Conservation (phyloP, 345 rosid genomes). For the Zanthoxylum bungeanum region DNA sequence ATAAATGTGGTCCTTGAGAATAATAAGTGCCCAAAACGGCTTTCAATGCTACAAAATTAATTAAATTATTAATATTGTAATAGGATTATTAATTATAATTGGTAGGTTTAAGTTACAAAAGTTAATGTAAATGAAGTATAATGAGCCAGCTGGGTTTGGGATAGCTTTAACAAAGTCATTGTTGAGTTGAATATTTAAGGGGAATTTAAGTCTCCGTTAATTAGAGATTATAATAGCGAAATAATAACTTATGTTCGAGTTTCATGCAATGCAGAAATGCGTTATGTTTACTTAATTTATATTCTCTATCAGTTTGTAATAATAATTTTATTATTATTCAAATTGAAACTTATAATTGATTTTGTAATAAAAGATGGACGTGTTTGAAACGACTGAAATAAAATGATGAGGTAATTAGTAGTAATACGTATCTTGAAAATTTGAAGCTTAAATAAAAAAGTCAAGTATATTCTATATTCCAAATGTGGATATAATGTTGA, state of each 20-base stretch:
- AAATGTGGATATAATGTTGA: too few species aligned
- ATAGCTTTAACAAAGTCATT: neutral
- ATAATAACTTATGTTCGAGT: neutral
- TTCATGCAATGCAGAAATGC: neutral
- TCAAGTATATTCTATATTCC: too few species aligned
- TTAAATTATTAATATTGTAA: neutral
- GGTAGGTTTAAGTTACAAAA: neutral
- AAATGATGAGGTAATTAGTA: too few species aligned
- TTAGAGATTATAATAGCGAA: neutral
- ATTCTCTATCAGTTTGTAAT: too few species aligned
- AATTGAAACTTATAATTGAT: neutral
- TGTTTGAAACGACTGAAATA: too few species aligned
- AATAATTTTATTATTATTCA: too few species aligned
- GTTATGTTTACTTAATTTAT: too few species aligned
- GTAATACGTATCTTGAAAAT: too few species aligned
- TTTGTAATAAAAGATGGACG: neutral
- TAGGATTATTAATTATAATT: too few species aligned
- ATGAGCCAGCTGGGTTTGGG: too few species aligned
- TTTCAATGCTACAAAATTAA: neutral
- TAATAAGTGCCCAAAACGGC: neutral
- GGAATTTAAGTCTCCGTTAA: neutral
- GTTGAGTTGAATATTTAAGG: neutral
- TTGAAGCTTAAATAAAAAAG: too few species aligned
- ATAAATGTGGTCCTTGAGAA: slow-evolving; percentile 10
- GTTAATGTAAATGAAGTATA: neutral